Evolutionary conservation across 345 rosid species (phyloP).

Genomic region (Theobroma cacao): DNA sequence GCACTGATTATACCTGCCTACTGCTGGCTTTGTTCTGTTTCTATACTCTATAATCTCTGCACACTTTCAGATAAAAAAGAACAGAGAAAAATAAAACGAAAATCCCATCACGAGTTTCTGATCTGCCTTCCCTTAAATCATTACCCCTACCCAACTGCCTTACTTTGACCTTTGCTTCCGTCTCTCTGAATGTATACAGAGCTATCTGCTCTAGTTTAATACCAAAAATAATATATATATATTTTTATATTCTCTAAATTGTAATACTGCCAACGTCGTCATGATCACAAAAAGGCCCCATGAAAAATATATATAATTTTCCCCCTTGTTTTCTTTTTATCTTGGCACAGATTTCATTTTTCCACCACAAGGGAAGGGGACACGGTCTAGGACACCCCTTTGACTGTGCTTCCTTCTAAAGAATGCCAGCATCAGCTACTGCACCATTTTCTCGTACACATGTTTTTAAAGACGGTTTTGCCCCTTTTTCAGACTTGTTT

Average conservation of each 20-base stretch:
- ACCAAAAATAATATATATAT: no score
- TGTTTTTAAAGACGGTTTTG: neutral
- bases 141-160: conserved; percentile 54
- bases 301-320: neutral
- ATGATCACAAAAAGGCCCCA: conserved; percentile 32
- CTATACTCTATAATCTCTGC: conserved; percentile 8
- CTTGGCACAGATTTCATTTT: neutral
- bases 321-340: conserved; percentile 3
- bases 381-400: conserved; percentile 28
- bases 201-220: neutral
- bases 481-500: neutral
- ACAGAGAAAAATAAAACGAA: neutral
- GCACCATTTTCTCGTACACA: neutral
- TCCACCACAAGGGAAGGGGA: conserved; percentile 3
- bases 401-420: conserved; percentile 14
- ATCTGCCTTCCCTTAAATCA: conserved; percentile 35
- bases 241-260: neutral
- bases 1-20: conserved; percentile 36
- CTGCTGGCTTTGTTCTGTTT: conserved; percentile 22
- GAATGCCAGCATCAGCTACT: neutral
- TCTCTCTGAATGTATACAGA: neutral
- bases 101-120: conserved; percentile 49
- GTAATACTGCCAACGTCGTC: conserved; percentile 39
- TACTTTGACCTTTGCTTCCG: conserved; percentile 66
- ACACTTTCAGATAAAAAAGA: neutral